Evolutionary conservation across 1,139 yeast genomes (phyloP).

Genomic region (Suhomyces wounanorum): DNA sequence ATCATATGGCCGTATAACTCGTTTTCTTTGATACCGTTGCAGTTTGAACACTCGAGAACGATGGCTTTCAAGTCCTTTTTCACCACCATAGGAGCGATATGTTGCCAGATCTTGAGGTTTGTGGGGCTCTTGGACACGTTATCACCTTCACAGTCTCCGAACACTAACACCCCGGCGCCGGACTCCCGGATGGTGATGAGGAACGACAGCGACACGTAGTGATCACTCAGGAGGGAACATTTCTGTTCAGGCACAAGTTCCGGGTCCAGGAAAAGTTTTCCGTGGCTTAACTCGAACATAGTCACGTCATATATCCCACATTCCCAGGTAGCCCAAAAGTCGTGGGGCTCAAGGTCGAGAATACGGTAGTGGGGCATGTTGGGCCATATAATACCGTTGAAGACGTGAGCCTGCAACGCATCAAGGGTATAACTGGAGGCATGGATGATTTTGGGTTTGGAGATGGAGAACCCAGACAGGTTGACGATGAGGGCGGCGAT

Average conservation of each 20-base stretch:
- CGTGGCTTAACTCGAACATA: conserved; percentile 45
- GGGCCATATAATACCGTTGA: conserved; percentile 85
- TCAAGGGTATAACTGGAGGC: conserved; percentile 58
- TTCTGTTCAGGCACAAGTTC: neutral
- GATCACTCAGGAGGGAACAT: conserved; percentile 10
- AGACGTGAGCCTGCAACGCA: conserved; percentile 56
- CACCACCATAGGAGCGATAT: conserved; percentile 50
- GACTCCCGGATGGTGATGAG: conserved; percentile 41
- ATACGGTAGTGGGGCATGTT: conserved; percentile 49
- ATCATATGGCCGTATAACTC: conserved; percentile 77
- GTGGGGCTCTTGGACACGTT: conserved; percentile 39
- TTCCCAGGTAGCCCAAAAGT: conserved; percentile 18
- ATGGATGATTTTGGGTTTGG: conserved; percentile 43
- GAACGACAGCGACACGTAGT: conserved; percentile 51
- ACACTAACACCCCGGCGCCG: conserved; percentile 50
- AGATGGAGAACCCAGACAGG: conserved; percentile 55
- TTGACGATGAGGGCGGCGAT: conserved; percentile 68
- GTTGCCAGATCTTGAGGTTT: conserved; percentile 58
- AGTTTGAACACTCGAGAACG: conserved; percentile 76
- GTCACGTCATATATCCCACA: conserved; percentile 25
- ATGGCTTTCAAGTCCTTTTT: conserved; percentile 49
- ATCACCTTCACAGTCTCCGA: conserved; percentile 86
- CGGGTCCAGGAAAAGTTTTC: conserved; percentile 20
- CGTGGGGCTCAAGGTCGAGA: conserved; percentile 24
- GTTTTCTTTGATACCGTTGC: conserved; percentile 44